Evolutionary conservation across 352 stramenopile genomes (phyloP), one percentile per base, ranked within the genome.

Genomic region (Albugo laibachii): DNA sequence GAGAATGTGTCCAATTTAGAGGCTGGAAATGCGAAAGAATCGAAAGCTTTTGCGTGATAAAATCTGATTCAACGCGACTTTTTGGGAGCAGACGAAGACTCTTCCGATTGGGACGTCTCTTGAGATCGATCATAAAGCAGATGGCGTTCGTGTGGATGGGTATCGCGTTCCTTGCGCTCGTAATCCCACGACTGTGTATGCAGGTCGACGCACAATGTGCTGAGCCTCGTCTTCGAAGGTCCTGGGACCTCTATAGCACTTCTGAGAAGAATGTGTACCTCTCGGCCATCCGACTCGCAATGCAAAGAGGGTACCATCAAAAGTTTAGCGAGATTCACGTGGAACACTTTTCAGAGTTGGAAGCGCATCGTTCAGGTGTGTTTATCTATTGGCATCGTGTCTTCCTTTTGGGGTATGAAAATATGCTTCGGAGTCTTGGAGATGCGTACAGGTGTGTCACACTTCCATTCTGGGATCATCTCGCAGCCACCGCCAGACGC

Each of bases 391-490:
- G 74, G 74, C 61, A 87, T 50, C 74, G 71, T 10, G 66, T 68
- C 19, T 82, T 70, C 43, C 46, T 84, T 10, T 59, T 83, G 38
- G 74, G 63, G 36, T 83, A 83, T 55, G 74, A 87, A 48, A 70
- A 67, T 36, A 84, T 84, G 71, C 58, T 87, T 35, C 74, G 74
- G 36, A 78, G 59, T 48, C 59, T 85, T 0, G 68, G 53, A 11
- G 48, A 69, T 0, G 61, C 50, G n/a, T 88, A 66, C 49, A 69
- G 63, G 13, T 84, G 69, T 41, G 31, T 88, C 19, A 88, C 73
- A 20, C 60, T 84, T 20, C 73, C 76, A 20, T 88, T 85, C 55
- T 88, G 71, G 70, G 66, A 88, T 57, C 78, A 77, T 47, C 83
- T 78, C 37, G 56, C 67, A 0, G 75, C 82, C 52, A 82, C 65